Evolutionary conservation across 441 rosid species (phyloP).

Genomic region (Erodium texanum): DNA sequence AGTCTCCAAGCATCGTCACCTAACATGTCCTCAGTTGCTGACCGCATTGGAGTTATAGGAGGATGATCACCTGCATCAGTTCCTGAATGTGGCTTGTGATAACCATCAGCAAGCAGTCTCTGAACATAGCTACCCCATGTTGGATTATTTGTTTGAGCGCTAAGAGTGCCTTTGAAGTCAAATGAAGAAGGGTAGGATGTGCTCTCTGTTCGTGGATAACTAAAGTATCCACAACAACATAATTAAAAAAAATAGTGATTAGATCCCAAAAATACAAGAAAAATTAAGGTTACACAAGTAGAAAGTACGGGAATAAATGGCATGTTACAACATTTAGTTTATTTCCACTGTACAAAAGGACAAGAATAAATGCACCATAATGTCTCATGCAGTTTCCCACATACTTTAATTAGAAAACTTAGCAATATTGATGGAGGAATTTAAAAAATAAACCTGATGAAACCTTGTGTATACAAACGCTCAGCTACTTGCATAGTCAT

Average conservation of each 20-base stretch:
- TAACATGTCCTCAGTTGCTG: constrained; percentile 62
- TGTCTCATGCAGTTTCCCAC: not conserved
- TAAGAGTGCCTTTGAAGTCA: constrained; percentile 70
- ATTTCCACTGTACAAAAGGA: not conserved
- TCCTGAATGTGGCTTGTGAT: constrained; percentile 60
- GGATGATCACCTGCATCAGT: constrained; percentile 95
- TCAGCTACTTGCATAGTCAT: constrained; percentile 86
- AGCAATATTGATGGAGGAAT: constrained; percentile 15
- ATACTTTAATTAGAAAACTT: not conserved
- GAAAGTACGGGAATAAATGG: not conserved
- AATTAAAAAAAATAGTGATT: not conserved
- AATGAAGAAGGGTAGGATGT: constrained; percentile 92
- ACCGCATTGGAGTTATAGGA: constrained; percentile 81
- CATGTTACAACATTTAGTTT: not conserved
- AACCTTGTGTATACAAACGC: constrained; percentile 81
- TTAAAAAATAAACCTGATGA: constrained; percentile 52
- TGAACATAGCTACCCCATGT: constrained; percentile 50
- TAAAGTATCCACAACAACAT: constrained; percentile 21
- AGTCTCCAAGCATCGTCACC: constrained; percentile 87
- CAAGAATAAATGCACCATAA: not conserved
- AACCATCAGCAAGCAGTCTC: constrained; percentile 57
- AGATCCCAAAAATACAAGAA: constrained; percentile 5
- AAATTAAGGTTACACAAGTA: not conserved
- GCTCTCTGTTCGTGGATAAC: constrained; percentile 95
- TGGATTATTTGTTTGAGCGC: constrained; percentile 47